Evolutionary conservation across 2,329 filamentous ascomycete species (phyloP), one percentile per base, ranked within the genome.

Genomic region (Botrytis pseudocinerea): DNA sequence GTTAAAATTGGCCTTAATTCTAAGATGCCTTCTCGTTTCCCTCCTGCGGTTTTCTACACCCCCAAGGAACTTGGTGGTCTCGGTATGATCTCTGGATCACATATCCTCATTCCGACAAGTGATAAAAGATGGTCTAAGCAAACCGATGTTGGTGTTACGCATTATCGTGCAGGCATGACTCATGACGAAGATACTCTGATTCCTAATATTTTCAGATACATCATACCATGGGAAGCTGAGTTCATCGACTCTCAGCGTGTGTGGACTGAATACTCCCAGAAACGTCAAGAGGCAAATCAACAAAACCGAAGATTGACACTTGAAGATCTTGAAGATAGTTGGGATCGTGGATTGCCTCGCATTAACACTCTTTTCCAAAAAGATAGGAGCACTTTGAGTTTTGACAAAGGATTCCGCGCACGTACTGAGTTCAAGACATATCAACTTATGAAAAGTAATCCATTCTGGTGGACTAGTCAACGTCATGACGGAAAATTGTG

Each of bases 351-450:
- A 85, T 87, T 99, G 70, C 96, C 96, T 28, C 93, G 96, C 84
- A 99, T 99, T 85, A 99, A 99, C 82, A 99, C 96, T 0, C 87
- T 99, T 2, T 99, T 99, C 90, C 96, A 99, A 82, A 99, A 99
- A 83, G 96, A 99, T 79, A 89, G 96, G 79, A 98, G 94, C 82
- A 99, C 96, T 0, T 87, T 99, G 76, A 97, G 94, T 80, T 99
- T 99, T 80, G 96, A 99, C 85, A 99, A 99, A 84, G 96, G 96
- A 71, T 99, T 98, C 91, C 92, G 96, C 78, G 91, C 95, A 22
- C 89, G 96, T 71, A 94, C 95, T 18, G 96, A 99, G 82, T 99
- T 99, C 86, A 99, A 99, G 86, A 91, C 96, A 44, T 99, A 98
- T 81, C 95, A 98, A 82, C 87, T 98, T 74, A 98, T 99, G 95